Conservation (phyloP, 805 yeast genomes). For the Zygosaccharomyces bisporus region DNA sequence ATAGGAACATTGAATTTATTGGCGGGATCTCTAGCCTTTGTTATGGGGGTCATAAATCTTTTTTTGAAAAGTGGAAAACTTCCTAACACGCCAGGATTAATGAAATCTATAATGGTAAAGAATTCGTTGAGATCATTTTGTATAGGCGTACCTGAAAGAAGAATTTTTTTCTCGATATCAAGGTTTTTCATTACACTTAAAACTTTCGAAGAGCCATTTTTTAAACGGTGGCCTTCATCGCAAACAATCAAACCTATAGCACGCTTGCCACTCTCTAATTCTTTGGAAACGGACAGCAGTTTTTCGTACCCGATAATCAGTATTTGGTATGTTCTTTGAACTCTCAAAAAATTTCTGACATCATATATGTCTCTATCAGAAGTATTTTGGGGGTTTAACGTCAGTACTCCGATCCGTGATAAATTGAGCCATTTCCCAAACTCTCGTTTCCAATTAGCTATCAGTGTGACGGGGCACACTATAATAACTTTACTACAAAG, state of each 20-base stretch:
- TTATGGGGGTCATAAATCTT: conserved; percentile 65
- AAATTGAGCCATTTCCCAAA: conserved; percentile 83
- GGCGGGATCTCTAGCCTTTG: conserved; percentile 61
- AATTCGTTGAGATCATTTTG: conserved; percentile 89
- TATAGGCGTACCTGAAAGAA: conserved; percentile 87
- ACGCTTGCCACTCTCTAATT: conserved; percentile 41
- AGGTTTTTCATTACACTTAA: conserved; percentile 57
- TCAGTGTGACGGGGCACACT: conserved; percentile 88
- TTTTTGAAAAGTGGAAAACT: conserved; percentile 54
- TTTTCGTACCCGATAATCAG: conserved; percentile 87
- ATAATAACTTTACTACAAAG: conserved; percentile 59
- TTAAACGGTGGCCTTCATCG: conserved; percentile 94
- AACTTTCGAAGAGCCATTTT: conserved; percentile 68
- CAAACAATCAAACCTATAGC: conserved; percentile 71
- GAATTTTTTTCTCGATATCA: conserved; percentile 51
- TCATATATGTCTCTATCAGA: conserved; percentile 53
- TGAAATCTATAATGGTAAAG: conserved; percentile 71
- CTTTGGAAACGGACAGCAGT: conserved; percentile 50
- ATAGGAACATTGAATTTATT: conserved; percentile 50
- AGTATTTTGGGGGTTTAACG: conserved; percentile 48
- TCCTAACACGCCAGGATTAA: conserved; percentile 82
- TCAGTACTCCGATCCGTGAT: conserved; percentile 61
- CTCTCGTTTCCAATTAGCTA: conserved; percentile 83
- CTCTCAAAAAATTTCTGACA: conserved; percentile 56
- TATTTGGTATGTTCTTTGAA: conserved; percentile 70